Evolutionary conservation across 345 rosid genomes (phyloP).

Genomic region (Iberis pinnata): DNA sequence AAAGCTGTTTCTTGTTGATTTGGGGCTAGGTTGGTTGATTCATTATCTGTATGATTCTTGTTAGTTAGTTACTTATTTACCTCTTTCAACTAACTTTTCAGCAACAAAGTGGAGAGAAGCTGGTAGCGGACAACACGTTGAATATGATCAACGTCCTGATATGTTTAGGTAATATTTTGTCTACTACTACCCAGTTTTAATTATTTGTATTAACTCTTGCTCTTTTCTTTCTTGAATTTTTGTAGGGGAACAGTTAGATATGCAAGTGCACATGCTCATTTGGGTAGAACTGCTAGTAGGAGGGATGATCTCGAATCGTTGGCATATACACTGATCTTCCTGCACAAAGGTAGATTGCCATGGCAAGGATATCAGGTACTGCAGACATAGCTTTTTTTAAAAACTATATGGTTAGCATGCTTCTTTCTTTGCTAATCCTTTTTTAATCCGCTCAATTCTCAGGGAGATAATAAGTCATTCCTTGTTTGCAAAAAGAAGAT

Average conservation of each 20-base stretch:
- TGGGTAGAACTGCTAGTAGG: slow-evolving; percentile 95
- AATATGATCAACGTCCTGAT: slow-evolving; percentile 98
- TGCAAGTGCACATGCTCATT: slow-evolving; percentile 95
- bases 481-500: slow-evolving; percentile 97
- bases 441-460: slow-evolving; percentile 26
- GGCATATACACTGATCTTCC: slow-evolving; percentile 90
- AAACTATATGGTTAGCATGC: neutral
- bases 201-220: neutral
- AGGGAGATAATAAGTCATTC: slow-evolving; percentile 98
- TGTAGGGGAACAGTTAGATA: slow-evolving; percentile 93
- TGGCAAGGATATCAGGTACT: slow-evolving; percentile 99
- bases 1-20: slow-evolving; percentile 83
- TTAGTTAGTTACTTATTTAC: slow-evolving; percentile 15
- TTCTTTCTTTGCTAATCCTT: slow-evolving; percentile 18
- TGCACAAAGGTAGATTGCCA: slow-evolving; percentile 89
- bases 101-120: slow-evolving; percentile 93
- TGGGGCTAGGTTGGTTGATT: slow-evolving; percentile 61
- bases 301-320: slow-evolving; percentile 98
- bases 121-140: slow-evolving; percentile 73
- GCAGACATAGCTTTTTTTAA: slow-evolving; percentile 11
- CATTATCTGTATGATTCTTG: slow-evolving; percentile 15
- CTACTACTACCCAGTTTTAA: neutral
- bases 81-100: slow-evolving; percentile 29
- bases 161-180: slow-evolving; percentile 68
- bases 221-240: slow-evolving; percentile 14